Evolutionary conservation across 139 green algal genomes (phyloP), one percentile per base, ranked within the genome.

Genomic region (Chlorella sp.): DNA sequence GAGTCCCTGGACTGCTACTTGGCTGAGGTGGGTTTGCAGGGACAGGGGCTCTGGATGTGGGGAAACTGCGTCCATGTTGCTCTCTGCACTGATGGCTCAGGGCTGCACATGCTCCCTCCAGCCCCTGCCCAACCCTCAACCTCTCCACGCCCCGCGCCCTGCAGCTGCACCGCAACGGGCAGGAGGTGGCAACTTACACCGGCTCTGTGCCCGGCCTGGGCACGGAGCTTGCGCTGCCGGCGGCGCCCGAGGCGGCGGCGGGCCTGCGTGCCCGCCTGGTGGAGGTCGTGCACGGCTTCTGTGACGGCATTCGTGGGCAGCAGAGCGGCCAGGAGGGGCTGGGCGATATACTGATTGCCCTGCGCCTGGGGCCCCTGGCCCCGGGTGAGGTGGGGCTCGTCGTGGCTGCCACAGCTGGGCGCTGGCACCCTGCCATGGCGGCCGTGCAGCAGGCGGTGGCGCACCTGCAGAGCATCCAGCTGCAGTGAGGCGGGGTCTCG

Each of bases 401-500:
- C 43, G 79, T 75, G 44, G 79, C 64, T 9, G 64, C 48, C 4
- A 64, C 79, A 3, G 77, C 79, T 0, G 43, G 32, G 41, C 43
- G 67, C 30, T 76, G 79, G 79, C 11, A 72, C 17, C 43, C 46
- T 16, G 79, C 79, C 16, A 48, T 73, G 64, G 79, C 43, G 34
- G 79, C 79, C 7, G 64, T 75, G 60, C 43, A 76, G 79, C 62
- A 76, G 79, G 62, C 64, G 38, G 79, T 84, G 9, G 9, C 22
- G 13, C 79, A 84, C 64, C 79, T 84, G 79, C 79, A 44, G 64
- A 67, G 64, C 79, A 84, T 84, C 46, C 64, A 84, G 44, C 64
- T 84, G n/a, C 43, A 84, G 64, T 84, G 79, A 84, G 36, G 30
- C 9, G 14, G 51, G 51, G 13, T 26, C 51, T 3, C 9, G 9